Percentiles rank a stretch among this genome's conserved stretches.
These are phyloP conservation scores for Fusarium sp. DNA, from an alignment of 2,329 filamentous ascomycete genomes.

Conservation along the genomic window DNA sequence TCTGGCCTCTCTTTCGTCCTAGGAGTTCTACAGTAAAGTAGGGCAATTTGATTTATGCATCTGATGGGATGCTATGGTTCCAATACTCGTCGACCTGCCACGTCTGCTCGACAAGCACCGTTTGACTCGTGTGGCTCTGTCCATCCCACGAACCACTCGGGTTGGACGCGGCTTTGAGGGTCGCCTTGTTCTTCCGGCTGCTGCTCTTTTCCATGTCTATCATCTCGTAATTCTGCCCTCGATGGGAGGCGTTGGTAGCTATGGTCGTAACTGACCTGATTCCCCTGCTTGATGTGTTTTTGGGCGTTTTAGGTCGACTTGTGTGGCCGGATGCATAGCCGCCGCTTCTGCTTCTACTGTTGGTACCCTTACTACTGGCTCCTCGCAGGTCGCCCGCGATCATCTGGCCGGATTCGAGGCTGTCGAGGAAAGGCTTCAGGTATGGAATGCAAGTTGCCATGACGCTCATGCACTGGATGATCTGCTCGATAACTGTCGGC, in stretches of 20 bases:
- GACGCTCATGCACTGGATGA: conserved; percentile 43
- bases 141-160: conserved; percentile 37
- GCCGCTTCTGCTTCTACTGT: conserved; percentile 24
- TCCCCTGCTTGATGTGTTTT: too few species aligned
- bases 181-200: conserved; percentile 7
- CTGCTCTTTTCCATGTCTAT: neutral
- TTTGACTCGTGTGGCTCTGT: conserved; percentile 44
- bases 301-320: too few species aligned
- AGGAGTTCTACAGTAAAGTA: too few species aligned
- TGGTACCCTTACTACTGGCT: conserved; percentile 28
- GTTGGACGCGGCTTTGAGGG: conserved; percentile 16
- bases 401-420: conserved; percentile 44
- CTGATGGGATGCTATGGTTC: neutral
- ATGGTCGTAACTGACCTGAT: neutral
- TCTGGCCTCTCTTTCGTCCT: too few species aligned
- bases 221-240: neutral
- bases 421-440: conserved; percentile 45
- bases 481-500: conserved; percentile 32
- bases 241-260: neutral
- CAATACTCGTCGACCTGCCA: conserved; percentile 41
- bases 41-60: too few species aligned
- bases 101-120: conserved; percentile 41
- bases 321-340: neutral
- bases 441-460: conserved; percentile 42
- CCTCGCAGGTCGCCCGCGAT: conserved; percentile 30